These are phyloP conservation scores for Crataegus laevigata DNA, from an alignment of 306 rosid genomes.

Conservation along the genomic window DNA sequence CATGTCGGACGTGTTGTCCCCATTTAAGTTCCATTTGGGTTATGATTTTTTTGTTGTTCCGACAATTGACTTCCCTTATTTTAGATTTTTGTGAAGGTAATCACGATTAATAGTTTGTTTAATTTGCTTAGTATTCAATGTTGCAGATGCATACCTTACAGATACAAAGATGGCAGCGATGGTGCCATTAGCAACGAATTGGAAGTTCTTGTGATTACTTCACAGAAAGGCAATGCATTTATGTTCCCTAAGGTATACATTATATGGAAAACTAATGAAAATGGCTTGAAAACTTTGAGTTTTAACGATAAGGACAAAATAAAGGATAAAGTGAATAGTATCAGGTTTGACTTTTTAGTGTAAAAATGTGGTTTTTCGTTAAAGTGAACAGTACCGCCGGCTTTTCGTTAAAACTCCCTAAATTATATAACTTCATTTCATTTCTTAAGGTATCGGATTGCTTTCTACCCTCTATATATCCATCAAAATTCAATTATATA, in stretches of 20 bases:
- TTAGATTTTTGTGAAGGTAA: not conserved
- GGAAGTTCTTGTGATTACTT: slow-evolving; percentile 80
- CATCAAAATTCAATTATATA: not conserved
- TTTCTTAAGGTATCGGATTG: not conserved
- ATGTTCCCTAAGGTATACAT: slow-evolving; percentile 82
- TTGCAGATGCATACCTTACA: slow-evolving; percentile 92
- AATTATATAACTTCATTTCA: not conserved
- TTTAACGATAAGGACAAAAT: no score
- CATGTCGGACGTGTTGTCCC: not conserved
- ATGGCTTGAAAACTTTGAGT: no score
- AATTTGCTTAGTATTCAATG: not conserved
- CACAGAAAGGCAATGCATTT: slow-evolving; percentile 70
- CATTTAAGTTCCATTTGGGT: not conserved
- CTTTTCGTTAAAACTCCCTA: no score
- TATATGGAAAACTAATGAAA: no score
- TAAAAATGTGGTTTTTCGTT: no score
- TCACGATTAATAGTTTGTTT: not conserved
- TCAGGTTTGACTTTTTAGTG: no score
- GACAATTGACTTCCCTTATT: not conserved
- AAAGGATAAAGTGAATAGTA: no score
- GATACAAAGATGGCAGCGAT: slow-evolving; percentile 44
- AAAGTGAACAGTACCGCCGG: no score
- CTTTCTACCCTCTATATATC: not conserved
- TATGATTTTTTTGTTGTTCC: not conserved
- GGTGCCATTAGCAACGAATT: slow-evolving; percentile 41